Conservation (phyloP, 1,284 basidiomycete species). For the Amylostereum areolatum region DNA sequence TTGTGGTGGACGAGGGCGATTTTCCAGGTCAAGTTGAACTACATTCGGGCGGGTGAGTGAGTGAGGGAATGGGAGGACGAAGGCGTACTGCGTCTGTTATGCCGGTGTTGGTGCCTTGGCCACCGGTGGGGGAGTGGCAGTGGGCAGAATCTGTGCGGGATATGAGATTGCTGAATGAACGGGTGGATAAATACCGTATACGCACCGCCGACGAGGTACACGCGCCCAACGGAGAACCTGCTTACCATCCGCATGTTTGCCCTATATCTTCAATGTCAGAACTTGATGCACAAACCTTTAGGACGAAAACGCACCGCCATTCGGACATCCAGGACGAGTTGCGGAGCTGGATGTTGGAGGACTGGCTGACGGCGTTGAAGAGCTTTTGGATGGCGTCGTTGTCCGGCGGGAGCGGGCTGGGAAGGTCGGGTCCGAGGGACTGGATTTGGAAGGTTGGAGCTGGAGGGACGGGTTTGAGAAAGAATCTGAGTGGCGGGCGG, state of each 20-base stretch:
- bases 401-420: slow-evolving; percentile 5
- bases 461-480: slow-evolving; percentile 9
- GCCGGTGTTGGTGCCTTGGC: slow-evolving; percentile 13
- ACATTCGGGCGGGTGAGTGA: not conserved
- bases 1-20: slow-evolving; percentile 16
- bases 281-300: not conserved
- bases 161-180: not conserved
- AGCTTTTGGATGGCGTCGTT: slow-evolving; percentile 7
- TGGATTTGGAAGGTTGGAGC: slow-evolving; percentile 10
- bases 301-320: slow-evolving; percentile 11
- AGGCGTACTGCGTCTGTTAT: slow-evolving; percentile 10
- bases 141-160: slow-evolving; percentile 10
- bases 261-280: slow-evolving; percentile 1
- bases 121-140: slow-evolving; percentile 13
- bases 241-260: slow-evolving; percentile 19
- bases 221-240: slow-evolving; percentile 12
- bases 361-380: slow-evolving; percentile 8
- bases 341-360: slow-evolving; percentile 7
- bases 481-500: slow-evolving; percentile 1
- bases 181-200: not conserved
- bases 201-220: slow-evolving; percentile 19
- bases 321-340: slow-evolving; percentile 7
- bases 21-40: slow-evolving; percentile 23
- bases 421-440: slow-evolving; percentile 9
- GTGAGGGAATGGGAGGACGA: not conserved